phyloP scores from a whole-genome alignment of 2,329 filamentous ascomycete genomes.

The Colletotrichum sp. region DNA sequence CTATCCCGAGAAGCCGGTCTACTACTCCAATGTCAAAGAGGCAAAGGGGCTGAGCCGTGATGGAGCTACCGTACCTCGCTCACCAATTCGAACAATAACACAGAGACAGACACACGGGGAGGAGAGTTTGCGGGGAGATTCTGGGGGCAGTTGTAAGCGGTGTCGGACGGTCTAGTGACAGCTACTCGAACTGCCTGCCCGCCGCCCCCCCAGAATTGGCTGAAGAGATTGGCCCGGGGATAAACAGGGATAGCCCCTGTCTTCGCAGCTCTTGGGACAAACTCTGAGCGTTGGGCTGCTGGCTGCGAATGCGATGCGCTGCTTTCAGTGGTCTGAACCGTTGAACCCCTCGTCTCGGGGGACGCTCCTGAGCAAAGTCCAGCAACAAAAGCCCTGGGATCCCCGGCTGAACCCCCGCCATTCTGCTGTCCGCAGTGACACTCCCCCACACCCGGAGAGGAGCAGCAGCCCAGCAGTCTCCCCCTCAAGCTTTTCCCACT shows the following conservation, averaged over 20 bases:
- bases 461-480: background rate
- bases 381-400: background rate
- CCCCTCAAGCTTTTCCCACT: background rate
- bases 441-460: background rate
- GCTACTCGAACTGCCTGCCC: background rate
- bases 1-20: background rate
- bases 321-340: background rate
- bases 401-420: background rate
- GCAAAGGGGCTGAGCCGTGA: background rate
- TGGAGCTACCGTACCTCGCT: background rate
- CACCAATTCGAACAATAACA: background rate
- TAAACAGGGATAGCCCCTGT: background rate
- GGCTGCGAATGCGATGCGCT: background rate
- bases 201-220: background rate
- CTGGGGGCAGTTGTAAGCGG: conserved; percentile 13
- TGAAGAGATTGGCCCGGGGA: background rate
- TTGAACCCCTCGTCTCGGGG: conserved; percentile 10
- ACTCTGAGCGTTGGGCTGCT: background rate
- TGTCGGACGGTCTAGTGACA: background rate
- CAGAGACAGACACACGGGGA: background rate
- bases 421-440: background rate
- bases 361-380: background rate
- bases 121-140: background rate
- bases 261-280: background rate
- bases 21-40: background rate